Base-by-base conservation (phyloP, 2,329 filamentous ascomycete species). In the Nemania bipapillata region DNA sequence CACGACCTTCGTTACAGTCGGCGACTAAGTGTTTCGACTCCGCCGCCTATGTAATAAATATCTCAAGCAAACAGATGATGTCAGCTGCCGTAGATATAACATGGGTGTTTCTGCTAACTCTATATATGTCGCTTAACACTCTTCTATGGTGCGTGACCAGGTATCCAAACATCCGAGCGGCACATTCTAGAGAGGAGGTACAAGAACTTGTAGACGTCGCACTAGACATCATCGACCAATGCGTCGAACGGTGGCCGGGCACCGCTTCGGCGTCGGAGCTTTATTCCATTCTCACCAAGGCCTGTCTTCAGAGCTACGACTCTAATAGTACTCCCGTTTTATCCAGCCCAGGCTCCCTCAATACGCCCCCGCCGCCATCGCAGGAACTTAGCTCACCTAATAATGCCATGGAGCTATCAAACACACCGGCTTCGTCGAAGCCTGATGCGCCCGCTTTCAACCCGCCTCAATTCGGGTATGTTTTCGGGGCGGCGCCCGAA, bases 101-200 rank as follows among this genome's bases (percentile, higher is more conserved):
- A 0, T 98, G 95, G 95, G 91, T 97, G 50, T 97, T 97, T 76
- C 89, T 97, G 0, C 87, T 97, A 66, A 90, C 91, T 22, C 86
- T 98, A 47, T 97, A 96, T 82, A 96, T 96, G 89, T 90, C 92
- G 4, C 86, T 98, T 65, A 97, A 97, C 77, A 94, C 93, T 4
- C 87, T 97, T 57, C 86, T 99, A 0, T 99, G 96, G 96, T 89
- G 92, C 1, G 86, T 97, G 7, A 97, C 71, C 20, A 61, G 94
- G 0, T 97, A 97, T 76, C 86, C 91, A 3, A 91, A 95, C 72
- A 90, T 98, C 26, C 90, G 96, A 53, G 86, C 87, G 62, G 84
- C 87, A 20, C 91, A 97, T 77, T 79, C 86, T 3, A 88, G 90
- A 22, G 89, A 93, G 52, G 91, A 96, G 71, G 91, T 97, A 0